Conservation (phyloP, 805 yeast genomes). For the Hanseniaspora mollemarum region DNA sequence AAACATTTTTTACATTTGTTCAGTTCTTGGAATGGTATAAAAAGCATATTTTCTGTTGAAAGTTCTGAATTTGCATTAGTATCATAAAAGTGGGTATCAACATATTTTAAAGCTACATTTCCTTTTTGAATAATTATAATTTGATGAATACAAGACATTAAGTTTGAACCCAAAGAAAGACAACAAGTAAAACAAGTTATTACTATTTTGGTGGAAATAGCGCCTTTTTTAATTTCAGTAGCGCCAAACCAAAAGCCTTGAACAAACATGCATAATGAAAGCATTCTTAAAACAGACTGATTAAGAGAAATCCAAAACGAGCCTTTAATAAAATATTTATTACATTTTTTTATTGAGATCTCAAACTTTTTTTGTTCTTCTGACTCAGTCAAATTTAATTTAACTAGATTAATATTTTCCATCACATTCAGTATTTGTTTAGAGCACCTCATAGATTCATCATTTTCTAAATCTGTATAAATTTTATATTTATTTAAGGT, state of each 20-base stretch:
- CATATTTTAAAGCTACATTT: conserved; percentile 47
- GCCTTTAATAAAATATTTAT: conserved; percentile 34
- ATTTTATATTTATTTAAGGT: conserved; percentile 44
- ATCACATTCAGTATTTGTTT: conserved; percentile 62
- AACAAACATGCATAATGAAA: conserved; percentile 66
- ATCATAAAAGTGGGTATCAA: conserved; percentile 33
- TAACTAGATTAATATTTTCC: conserved; percentile 46
- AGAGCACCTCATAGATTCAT: conserved; percentile 43
- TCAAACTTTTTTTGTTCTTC: conserved; percentile 40
- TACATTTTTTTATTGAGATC: conserved; percentile 26
- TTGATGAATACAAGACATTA: conserved; percentile 46
- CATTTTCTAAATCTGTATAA: conserved; percentile 48
- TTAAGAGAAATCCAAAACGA: conserved; percentile 37
- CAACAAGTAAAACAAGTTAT: conserved; percentile 79
- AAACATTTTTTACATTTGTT: not conserved
- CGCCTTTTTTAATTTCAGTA: conserved; percentile 43
- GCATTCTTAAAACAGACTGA: conserved; percentile 41
- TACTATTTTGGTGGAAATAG: conserved; percentile 48
- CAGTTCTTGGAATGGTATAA: not conserved
- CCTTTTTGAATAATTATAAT: conserved; percentile 60
- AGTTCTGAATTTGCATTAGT: not conserved
- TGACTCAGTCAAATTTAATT: conserved; percentile 46
- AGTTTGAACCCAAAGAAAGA: conserved; percentile 51
- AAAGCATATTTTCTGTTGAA: too few relatives aligned
- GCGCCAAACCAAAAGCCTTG: conserved; percentile 92